Percentiles rank a stretch among this genome's conserved stretches.
Conservation (phyloP, 148 eudicot species). For the Rhododendron kiyosumense region DNA sequence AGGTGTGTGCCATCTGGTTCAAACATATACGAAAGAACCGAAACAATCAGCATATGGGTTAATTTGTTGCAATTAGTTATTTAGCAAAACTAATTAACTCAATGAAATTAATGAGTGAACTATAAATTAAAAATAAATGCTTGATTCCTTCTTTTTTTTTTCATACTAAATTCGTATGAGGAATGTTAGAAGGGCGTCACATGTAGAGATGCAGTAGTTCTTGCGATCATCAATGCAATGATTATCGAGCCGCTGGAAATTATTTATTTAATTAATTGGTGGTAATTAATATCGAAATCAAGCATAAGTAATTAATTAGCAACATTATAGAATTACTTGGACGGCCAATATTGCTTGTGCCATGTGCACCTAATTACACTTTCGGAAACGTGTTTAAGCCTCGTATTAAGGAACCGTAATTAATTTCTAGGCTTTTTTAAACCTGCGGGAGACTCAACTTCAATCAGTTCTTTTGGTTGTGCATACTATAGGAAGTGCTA, state of each 20-base stretch:
- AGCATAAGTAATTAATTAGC: not conserved
- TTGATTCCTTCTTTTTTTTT: too few relatives aligned
- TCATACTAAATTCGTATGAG: not conserved
- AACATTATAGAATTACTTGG: not conserved
- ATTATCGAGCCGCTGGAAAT: not conserved
- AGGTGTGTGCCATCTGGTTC: not conserved
- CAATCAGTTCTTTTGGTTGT: too few relatives aligned
- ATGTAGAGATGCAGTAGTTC: not conserved
- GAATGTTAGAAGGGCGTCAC: not conserved
- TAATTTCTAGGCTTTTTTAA: not conserved
- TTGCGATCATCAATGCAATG: not conserved
- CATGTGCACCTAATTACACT: slow-evolving; percentile 6
- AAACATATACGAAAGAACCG: too few relatives aligned
- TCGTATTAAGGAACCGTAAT: not conserved
- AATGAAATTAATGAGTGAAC: not conserved
- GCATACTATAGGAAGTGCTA: too few relatives aligned
- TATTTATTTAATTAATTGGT: not conserved
- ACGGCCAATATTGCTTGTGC: not conserved
- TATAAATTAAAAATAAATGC: too few relatives aligned
- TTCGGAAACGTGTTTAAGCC: not conserved
- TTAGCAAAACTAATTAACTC: not conserved
- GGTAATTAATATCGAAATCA: not conserved
- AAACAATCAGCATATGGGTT: not conserved
- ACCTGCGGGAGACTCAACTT: not conserved
- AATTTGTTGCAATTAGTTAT: not conserved